Base-by-base conservation (phyloP, 1,139 yeast species). In the Candida sp. region DNA sequence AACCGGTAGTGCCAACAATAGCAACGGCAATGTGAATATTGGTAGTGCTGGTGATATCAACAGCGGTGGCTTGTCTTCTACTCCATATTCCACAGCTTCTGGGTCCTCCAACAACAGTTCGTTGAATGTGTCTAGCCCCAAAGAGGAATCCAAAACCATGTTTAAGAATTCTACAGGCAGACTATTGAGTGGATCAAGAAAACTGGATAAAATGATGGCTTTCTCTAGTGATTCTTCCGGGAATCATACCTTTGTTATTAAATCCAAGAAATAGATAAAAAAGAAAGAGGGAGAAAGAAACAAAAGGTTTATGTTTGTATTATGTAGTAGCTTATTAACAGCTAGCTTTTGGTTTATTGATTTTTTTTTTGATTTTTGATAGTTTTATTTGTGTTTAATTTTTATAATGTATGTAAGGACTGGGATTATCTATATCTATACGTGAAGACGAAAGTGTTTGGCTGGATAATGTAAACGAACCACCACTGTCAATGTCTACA, bases 141-240 rank as follows among this genome's bases (percentile, higher is more conserved):
- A 30, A 28, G 46, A 56, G 46, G 53, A 53, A 25, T 48, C 50
- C 9, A 53, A 59, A 12, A 55, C 61, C 43, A 58, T 61, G 2
- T 63, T 63, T 41, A 54, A 65, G 28, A 63, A 59, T 51, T 60
- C 65, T 47, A 60, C 56, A 17, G 73, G 73, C 2, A 62, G 72
- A 48, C 55, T 63, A 2, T 37, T 63, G 34, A 65, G 69, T 53
- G 68, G 71, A 4, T 55, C 62, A 35, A 61, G 62, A 51, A 52
- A 48, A 31, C 46, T 53, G 9, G 68, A 77, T 56, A 61, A 75
- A 56, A 63, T 77, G 67, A 58, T 77, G 66, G 79, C 80, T 23
- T 77, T 73, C 58, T 67, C 75, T 34, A 75, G 66, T 60, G 81
- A 76, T 61, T 77, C 75, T 22, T 66, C 78, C 28, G 78, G 78